Percentiles rank a stretch among this genome's conserved stretches.
phyloP scores from a whole-genome alignment of 306 rosid species.

The Lotus japonicus region DNA sequence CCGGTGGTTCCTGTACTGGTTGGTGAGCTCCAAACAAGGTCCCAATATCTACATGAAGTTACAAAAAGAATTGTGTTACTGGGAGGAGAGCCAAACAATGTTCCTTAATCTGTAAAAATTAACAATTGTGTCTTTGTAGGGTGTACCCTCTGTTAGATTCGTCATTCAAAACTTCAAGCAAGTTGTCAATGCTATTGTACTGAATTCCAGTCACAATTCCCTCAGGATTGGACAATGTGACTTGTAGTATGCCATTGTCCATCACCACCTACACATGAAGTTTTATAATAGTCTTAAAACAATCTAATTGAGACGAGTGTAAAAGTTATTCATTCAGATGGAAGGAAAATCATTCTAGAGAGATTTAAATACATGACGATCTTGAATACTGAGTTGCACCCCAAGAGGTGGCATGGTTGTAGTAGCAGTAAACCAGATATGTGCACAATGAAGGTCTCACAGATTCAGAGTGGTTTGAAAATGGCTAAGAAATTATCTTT shows the following conservation, averaged over 20 bases:
- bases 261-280: slow-evolving; percentile 58
- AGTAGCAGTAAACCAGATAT: slow-evolving; percentile 1
- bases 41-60: slow-evolving; percentile 64
- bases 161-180: slow-evolving; percentile 77
- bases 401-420: slow-evolving; percentile 28
- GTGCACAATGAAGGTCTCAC: not conserved
- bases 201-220: slow-evolving; percentile 79
- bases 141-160: slow-evolving; percentile 55
- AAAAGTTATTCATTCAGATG: not conserved
- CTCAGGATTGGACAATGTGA: slow-evolving; percentile 78
- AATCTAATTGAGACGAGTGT: not conserved
- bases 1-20: slow-evolving; percentile 46
- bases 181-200: slow-evolving; percentile 60
- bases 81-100: not conserved
- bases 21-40: slow-evolving; percentile 76
- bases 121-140: not conserved
- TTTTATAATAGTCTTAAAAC: no score
- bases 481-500: slow-evolving; percentile 7
- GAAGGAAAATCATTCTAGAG: not conserved
- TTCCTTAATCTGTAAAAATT: not conserved
- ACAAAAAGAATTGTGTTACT: not conserved
- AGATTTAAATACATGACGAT: slow-evolving; percentile 37
- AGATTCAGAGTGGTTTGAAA: slow-evolving; percentile 12
- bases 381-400: slow-evolving; percentile 44
- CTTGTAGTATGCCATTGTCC: slow-evolving; percentile 79